phyloP scores from a whole-genome alignment of 2,329 filamentous ascomycete species.

The Rhynchosporium secalis region DNA sequence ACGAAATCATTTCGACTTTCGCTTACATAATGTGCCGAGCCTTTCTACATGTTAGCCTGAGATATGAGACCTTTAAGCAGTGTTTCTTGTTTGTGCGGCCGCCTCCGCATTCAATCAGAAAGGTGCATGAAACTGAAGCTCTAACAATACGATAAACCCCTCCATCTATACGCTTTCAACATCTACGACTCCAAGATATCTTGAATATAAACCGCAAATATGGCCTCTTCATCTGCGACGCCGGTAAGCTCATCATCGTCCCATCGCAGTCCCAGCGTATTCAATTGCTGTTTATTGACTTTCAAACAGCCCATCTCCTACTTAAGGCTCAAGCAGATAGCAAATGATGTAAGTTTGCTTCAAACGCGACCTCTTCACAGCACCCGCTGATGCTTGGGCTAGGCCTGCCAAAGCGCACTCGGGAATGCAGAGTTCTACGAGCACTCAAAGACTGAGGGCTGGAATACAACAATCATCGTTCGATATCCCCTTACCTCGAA shows the following conservation, averaged over 20 bases:
- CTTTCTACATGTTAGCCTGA: background rate
- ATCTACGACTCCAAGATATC: background rate
- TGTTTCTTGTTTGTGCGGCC: background rate
- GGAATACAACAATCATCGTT: slow-evolving; percentile 95
- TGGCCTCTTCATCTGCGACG: slow-evolving; percentile 35
- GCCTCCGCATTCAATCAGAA: background rate
- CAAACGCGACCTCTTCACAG: background rate
- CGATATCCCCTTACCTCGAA: slow-evolving; percentile 39
- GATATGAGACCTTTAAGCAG: background rate
- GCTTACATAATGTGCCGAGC: background rate
- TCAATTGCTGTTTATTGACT: slow-evolving; percentile 19
- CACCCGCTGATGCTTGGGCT: slow-evolving; percentile 8
- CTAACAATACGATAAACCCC: slow-evolving; percentile 13
- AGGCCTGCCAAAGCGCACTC: slow-evolving; percentile 84
- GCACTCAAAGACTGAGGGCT: slow-evolving; percentile 78
- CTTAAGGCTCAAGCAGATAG: slow-evolving; percentile 80
- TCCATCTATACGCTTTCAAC: background rate
- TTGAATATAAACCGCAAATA: slow-evolving; percentile 18
- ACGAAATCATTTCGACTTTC: background rate
- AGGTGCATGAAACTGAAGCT: background rate
- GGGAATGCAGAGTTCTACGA: slow-evolving; percentile 77
- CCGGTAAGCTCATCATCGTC: slow-evolving; percentile 28
- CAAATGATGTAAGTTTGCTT: slow-evolving; percentile 65
- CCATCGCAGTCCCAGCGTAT: background rate
- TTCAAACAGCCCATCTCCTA: slow-evolving; percentile 67